Base-by-base conservation (phyloP, 164 flowering plant genomes). In the Tetracentron sinense region DNA sequence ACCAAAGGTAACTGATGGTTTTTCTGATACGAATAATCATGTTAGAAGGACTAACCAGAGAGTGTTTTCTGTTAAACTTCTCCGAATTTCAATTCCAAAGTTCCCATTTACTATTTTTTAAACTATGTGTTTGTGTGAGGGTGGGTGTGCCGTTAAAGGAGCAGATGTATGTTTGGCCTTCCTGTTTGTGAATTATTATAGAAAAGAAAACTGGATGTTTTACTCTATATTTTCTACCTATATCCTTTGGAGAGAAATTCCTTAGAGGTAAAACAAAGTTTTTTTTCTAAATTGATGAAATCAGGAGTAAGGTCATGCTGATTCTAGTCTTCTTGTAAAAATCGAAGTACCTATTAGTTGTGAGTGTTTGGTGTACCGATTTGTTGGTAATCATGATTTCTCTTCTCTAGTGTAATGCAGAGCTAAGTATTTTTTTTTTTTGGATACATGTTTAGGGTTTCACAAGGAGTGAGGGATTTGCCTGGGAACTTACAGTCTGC, bases 401-500 rank as follows among this genome's bases (percentile, higher is more conserved):
- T 55, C 56, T 57, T 56, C 29, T 22, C 6, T 44, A 21, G 14
- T 23, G n/a, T n/a, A n/a, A n/a, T 15, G 0, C n/a, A 3, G n/a
- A 29, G 17, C 48, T 51, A 49, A 62, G 33, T 23, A n/a, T n/a
- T n/a, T 53, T 60, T 4, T 6, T 12, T 47, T 51, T 42, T 60
- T 62, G 53, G 29, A n/a, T 52, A 29, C 28, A 31, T 53, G n/a
- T 66, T 61, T 74, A 92, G 96, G 77, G 97, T 94, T 68, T 85
- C 97, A 12, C 85, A 89, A 78, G 98, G 98, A 56, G 96, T 94
- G 21, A 80, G 86, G 65, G 92, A 89, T 59, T 54, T 90, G 42
- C 95, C 97, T 25, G 98, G 97, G 64, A 94, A 70, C 71, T 62
- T 91, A 2, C 95, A 89, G 63, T 82, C 96, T 65, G 97, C 97